A percentile compares a stretch with the other conserved stretches of the same genome.
These are phyloP conservation scores for Aspergillus brasiliensis DNA, from an alignment of 2,329 filamentous ascomycete species.

Conservation along the genomic window DNA sequence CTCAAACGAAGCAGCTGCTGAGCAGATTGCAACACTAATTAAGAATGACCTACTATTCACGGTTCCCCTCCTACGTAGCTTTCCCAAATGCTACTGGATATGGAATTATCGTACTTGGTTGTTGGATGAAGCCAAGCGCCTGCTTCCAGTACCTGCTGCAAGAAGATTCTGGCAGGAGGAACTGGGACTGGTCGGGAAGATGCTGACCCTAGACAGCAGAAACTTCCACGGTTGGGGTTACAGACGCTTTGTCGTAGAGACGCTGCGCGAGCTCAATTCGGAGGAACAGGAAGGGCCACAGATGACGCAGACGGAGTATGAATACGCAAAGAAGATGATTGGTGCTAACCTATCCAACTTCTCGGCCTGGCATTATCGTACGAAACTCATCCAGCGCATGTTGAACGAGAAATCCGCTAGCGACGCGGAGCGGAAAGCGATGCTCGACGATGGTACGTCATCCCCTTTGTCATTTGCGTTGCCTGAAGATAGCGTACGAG, in stretches of 20 bases:
- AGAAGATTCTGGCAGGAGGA: slow-evolving; percentile 79
- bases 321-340: slow-evolving; percentile 90
- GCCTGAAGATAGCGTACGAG: not conserved
- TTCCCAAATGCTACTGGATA: slow-evolving; percentile 98
- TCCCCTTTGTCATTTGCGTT: not conserved
- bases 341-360: slow-evolving; percentile 86
- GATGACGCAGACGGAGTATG: slow-evolving; percentile 79
- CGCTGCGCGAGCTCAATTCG: slow-evolving; percentile 63
- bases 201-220: slow-evolving; percentile 80
- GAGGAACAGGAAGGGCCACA: slow-evolving; percentile 51
- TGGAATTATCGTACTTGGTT: slow-evolving; percentile 96
- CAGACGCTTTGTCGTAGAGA: slow-evolving; percentile 73
- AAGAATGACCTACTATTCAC: slow-evolving; percentile 77
- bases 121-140: slow-evolving; percentile 68
- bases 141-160: slow-evolving; percentile 60
- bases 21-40: slow-evolving; percentile 58
- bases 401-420: slow-evolving; percentile 70
- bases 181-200: slow-evolving; percentile 78
- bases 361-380: slow-evolving; percentile 92
- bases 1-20: slow-evolving; percentile 41
- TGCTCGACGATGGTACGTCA: slow-evolving; percentile 69
- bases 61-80: slow-evolving; percentile 78
- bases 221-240: slow-evolving; percentile 99
- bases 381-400: slow-evolving; percentile 76
- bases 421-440: slow-evolving; percentile 62